phyloP scores from a whole-genome alignment of 2,329 filamentous ascomycete genomes.

The Sclerotinia spermophila region DNA sequence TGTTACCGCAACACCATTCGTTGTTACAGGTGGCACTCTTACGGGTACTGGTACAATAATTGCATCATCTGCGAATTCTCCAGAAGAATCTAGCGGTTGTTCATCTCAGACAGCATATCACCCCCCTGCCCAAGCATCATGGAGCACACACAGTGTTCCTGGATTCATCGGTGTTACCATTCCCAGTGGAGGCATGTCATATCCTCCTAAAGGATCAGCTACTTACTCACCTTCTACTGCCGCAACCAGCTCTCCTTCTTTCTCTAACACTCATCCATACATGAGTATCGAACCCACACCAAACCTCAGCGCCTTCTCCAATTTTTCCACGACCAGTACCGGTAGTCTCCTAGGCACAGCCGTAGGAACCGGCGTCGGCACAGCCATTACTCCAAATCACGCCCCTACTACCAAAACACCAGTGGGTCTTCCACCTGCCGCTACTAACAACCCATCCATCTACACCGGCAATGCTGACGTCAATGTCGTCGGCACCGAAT shows the following conservation, averaged over 20 bases:
- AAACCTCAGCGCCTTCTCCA: background rate
- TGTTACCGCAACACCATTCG: slow-evolving; percentile 8
- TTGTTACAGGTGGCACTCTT: background rate
- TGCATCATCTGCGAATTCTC: background rate
- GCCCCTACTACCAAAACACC: background rate
- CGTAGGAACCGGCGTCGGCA: background rate
- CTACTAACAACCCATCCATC: background rate
- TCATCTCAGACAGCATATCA: background rate
- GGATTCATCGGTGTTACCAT: slow-evolving; percentile 2
- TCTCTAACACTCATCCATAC: background rate
- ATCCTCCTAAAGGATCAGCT: background rate
- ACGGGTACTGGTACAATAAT: background rate
- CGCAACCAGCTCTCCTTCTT: background rate
- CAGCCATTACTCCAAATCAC: background rate
- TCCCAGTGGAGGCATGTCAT: background rate
- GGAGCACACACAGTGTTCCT: background rate
- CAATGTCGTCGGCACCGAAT: background rate
- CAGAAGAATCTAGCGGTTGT: background rate
- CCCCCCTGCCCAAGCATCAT: background rate
- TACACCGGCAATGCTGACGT: background rate
- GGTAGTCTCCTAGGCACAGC: background rate
- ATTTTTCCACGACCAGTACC: background rate
- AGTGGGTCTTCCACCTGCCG: background rate
- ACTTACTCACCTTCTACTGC: background rate
- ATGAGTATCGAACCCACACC: background rate